Conservation (phyloP, 805 yeast species). For the Priceomyces haplophilus region DNA sequence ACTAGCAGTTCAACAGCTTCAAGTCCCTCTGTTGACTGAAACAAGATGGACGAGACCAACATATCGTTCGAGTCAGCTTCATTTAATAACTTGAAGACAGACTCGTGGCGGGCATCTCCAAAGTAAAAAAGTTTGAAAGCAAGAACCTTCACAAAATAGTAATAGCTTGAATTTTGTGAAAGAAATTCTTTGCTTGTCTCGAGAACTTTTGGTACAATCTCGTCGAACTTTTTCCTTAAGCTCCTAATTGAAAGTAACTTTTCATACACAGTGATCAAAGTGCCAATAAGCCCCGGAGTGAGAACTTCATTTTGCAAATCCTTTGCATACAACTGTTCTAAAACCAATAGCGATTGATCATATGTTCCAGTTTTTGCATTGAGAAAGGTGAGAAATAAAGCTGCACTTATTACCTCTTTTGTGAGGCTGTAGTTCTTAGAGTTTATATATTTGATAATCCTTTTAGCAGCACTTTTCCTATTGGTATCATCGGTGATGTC, state of each 20-base stretch:
- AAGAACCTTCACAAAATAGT: constrained; percentile 26
- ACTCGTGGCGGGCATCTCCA: constrained; percentile 12
- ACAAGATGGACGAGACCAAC: constrained; percentile 21
- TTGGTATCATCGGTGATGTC: constrained; percentile 21
- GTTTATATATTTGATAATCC: constrained; percentile 17
- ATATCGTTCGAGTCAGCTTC: constrained; percentile 21
- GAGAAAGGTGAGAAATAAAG: constrained; percentile 27
- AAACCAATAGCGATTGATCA: constrained; percentile 29
- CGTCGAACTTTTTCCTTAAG: constrained; percentile 19
- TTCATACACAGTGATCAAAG: constrained; percentile 50
- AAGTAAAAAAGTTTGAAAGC: constrained; percentile 27
- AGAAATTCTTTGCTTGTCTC: constrained; percentile 7
- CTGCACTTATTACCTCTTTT: constrained; percentile 20
- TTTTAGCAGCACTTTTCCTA: constrained; percentile 16
- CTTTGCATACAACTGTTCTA: constrained; percentile 29
- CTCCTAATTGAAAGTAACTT: constrained; percentile 33
- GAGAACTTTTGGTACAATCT: constrained; percentile 16
- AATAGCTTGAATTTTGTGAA: constrained; percentile 16
- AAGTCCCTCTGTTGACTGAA: constrained; percentile 17
- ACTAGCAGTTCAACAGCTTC: constrained; percentile 23
- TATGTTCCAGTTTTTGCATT: constrained; percentile 19
- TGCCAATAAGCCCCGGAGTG: constrained; percentile 50
- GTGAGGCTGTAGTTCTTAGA: constrained; percentile 7
- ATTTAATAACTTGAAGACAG: constrained; percentile 21
- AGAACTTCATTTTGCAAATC: constrained; percentile 23